Evolutionary conservation across 1,139 yeast genomes (phyloP), one percentile per base, ranked within the genome.

Genomic region (Nakaseomyces glabratus): DNA sequence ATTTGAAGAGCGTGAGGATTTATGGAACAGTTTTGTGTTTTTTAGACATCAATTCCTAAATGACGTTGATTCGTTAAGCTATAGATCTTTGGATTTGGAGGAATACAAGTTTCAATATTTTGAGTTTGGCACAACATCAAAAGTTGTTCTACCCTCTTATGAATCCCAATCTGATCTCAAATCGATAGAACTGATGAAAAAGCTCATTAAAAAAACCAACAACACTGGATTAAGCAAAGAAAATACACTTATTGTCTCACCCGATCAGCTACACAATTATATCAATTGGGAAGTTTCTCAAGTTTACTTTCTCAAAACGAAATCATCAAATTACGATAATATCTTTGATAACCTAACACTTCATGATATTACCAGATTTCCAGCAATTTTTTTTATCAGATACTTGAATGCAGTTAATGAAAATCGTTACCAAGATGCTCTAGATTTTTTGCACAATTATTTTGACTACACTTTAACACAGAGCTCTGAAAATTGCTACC

Each of bases 391-490:
- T 48, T 79, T 81, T 45, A 66, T 82, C 28, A 68, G 65, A 31
- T 82, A 80, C 48, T 62, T 84, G 24, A 78, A 80, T 42, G 69
- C 72, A 32, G 65, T 85, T 46, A 66, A 71, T 30, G 66, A 63
- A 2, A 70, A 76, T 12, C 81, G 82, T 45, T 84, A 82, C 48
- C 84, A 80, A 48, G 77, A 73, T 2, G 82, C 95, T 0, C 71
- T 82, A 41, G 73, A 77, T 43, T 66, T 77, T 2, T 60, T 86
- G 17, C 95, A 84, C 55, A 73, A 84, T 42, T 85, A 82, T 52
- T 85, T 82, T 54, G 96, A 86, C 57, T 84, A 85, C 50, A 78
- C 82, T 76, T 78, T 82, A 58, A 76, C 90, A 11, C 48, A 46
- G 25, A 45, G 48, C 35, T 41, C 44, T 12, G 47, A 48, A 16